A percentile compares a stretch with the other conserved stretches of the same genome.
Conservation (phyloP, 2,329 filamentous ascomycete species). For the Pestalotiopsis sp. region DNA sequence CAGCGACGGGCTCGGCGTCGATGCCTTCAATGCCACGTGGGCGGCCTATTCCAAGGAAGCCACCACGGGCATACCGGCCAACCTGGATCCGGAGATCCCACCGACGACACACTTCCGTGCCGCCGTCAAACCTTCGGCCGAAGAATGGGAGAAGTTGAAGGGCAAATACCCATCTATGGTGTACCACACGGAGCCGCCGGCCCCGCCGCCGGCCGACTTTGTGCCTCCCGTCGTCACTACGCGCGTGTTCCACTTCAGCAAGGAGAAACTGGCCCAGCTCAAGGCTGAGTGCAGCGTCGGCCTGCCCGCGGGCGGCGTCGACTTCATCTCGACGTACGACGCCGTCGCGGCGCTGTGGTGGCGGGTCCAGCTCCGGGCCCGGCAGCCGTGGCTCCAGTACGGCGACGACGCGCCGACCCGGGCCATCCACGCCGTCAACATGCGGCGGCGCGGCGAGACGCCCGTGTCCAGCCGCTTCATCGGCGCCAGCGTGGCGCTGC, state of each 20-base stretch:
- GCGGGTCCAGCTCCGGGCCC: not conserved
- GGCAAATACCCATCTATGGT: slow-evolving; percentile 6
- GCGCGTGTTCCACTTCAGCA: slow-evolving; percentile 9
- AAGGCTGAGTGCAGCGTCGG: slow-evolving; percentile 4
- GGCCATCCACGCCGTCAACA: not conserved
- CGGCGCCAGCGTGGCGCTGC: not conserved
- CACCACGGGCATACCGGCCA: not conserved
- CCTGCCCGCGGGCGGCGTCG: not conserved
- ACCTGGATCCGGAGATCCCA: not conserved
- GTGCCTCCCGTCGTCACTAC: slow-evolving; percentile 6
- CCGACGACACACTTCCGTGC: not conserved
- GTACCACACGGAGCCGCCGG: not conserved
- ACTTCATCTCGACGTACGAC: slow-evolving; percentile 4
- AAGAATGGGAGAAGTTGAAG: not conserved
- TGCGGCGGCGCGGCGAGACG: not conserved
- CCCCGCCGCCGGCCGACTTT: slow-evolving; percentile 2
- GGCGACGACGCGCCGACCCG: not conserved
- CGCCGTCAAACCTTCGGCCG: not conserved
- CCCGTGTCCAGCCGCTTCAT: not conserved
- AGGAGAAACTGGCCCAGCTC: not conserved
- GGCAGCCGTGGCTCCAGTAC: not conserved
- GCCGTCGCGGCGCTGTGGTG: slow-evolving; percentile 11
- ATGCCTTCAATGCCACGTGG: slow-evolving; percentile 1
- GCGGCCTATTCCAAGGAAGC: slow-evolving; percentile 8
- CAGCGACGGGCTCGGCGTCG: slow-evolving; percentile 7